Evolutionary conservation across 2,329 filamentous ascomycete species (phyloP).

Genomic region (Arthrobotrys iridis): DNA sequence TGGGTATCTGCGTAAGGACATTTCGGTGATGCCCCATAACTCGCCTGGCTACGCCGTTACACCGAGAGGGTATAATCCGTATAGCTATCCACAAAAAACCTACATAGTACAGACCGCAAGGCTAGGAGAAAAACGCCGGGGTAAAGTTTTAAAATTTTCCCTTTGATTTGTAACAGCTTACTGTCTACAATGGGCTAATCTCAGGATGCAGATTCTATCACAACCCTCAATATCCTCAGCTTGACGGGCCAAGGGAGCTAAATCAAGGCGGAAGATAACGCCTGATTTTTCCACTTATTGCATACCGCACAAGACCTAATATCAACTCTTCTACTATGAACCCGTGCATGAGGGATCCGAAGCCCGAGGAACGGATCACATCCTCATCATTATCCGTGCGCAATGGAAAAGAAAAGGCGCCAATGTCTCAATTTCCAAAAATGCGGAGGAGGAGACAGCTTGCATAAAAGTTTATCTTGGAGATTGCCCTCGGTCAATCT

Average conservation of each 20-base stretch:
- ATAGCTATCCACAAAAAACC: background rate
- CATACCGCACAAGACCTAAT: conserved; percentile 9
- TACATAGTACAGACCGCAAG: background rate
- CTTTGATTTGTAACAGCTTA: conserved; percentile 2
- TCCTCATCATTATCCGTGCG: conserved; percentile 33
- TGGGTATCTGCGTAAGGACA: background rate
- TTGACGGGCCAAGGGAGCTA: conserved; percentile 29
- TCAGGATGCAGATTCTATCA: conserved; percentile 9
- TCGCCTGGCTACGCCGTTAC: background rate
- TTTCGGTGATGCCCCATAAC: background rate
- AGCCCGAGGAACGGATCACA: conserved; percentile 30
- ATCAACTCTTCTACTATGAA: conserved; percentile 4
- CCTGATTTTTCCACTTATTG: conserved; percentile 20
- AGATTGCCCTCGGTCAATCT: conserved; percentile 5
- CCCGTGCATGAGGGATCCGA: conserved; percentile 26
- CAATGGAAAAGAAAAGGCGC: background rate
- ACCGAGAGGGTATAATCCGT: conserved; percentile 10
- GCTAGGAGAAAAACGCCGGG: background rate
- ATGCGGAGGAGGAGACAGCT: conserved; percentile 19
- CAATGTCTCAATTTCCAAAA: conserved; percentile 31
- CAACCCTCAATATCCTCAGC: conserved; percentile 3
- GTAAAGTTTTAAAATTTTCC: conserved; percentile 6
- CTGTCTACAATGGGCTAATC: background rate
- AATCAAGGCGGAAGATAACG: background rate
- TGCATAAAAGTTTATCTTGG: conserved; percentile 27